Conservation (phyloP, 192 early-diverging fungal species). For the Allomyces macrogynus region DNA sequence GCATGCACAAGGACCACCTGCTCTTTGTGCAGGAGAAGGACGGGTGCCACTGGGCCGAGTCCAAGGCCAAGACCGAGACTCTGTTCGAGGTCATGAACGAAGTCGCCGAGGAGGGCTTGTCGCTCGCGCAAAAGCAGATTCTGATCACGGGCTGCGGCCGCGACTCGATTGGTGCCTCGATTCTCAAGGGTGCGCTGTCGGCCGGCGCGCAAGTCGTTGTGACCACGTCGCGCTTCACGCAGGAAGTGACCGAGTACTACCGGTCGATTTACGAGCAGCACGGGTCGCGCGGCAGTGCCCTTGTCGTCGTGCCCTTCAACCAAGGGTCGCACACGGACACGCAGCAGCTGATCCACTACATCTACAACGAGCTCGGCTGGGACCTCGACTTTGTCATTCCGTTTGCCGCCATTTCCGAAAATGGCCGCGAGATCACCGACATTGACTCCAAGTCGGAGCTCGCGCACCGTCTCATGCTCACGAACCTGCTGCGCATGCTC, state of each 20-base stretch:
- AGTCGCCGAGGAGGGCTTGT: constrained; percentile 62
- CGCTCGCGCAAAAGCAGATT: constrained; percentile 66
- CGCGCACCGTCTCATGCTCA: constrained; percentile 83
- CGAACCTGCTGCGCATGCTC: constrained; percentile 69
- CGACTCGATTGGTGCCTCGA: constrained; percentile 70
- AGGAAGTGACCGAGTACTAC: constrained; percentile 59
- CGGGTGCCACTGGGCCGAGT: constrained; percentile 52
- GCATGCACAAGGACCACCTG: constrained; percentile 51
- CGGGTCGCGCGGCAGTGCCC: constrained; percentile 65
- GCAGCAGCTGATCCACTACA: constrained; percentile 58
- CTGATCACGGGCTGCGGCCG: constrained; percentile 78
- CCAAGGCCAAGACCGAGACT: constrained; percentile 48
- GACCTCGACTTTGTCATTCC: constrained; percentile 89
- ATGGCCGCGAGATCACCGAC: constrained; percentile 64
- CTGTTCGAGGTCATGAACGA: constrained; percentile 65
- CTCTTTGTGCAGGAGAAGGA: constrained; percentile 53
- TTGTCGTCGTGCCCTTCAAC: constrained; percentile 89
- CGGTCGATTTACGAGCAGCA: constrained; percentile 66
- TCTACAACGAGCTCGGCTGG: constrained; percentile 73
- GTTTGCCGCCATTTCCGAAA: constrained; percentile 81
- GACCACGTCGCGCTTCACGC: constrained; percentile 79
- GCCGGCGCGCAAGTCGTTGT: constrained; percentile 78
- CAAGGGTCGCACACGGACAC: constrained; percentile 73
- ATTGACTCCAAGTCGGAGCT: constrained; percentile 78
- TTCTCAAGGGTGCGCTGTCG: constrained; percentile 59